A percentile compares a stretch with the other conserved stretches of the same genome.
Evolutionary conservation across 192 early-diverging fungal species (phyloP).

Genomic region (Entophlyctis luteolus): DNA sequence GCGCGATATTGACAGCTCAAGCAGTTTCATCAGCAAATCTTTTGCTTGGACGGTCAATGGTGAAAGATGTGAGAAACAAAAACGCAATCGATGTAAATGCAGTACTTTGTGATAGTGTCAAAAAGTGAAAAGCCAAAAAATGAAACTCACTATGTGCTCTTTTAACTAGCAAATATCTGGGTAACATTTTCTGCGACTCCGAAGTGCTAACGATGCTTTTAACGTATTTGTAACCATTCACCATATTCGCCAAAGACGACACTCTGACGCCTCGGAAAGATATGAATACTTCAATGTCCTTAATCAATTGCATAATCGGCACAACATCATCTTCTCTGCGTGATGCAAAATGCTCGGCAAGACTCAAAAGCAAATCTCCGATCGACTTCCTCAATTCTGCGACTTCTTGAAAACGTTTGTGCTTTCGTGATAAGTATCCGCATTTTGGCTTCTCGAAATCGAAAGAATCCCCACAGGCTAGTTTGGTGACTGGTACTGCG

Average conservation of each 20-base stretch:
- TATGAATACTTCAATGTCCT: slow-evolving; percentile 23
- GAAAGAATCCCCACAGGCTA: too few species aligned
- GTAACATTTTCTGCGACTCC: slow-evolving; percentile 13
- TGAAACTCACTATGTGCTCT: slow-evolving; percentile 9
- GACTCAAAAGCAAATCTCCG: slow-evolving; percentile 54
- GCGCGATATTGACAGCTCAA: slow-evolving; percentile 47
- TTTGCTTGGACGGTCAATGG: slow-evolving; percentile 9
- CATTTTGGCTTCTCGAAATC: background rate
- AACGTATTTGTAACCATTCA: slow-evolving; percentile 13
- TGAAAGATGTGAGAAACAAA: background rate
- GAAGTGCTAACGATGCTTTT: background rate
- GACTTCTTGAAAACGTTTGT: background rate
- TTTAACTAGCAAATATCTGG: slow-evolving; percentile 31
- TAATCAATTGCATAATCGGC: slow-evolving; percentile 67
- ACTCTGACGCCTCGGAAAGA: slow-evolving; percentile 10
- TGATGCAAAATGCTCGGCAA: slow-evolving; percentile 49
- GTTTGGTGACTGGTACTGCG: background rate
- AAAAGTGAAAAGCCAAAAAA: background rate
- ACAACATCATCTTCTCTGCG: slow-evolving; percentile 72
- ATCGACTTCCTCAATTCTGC: slow-evolving; percentile 15
- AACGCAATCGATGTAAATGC: slow-evolving; percentile 4
- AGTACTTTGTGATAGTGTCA: slow-evolving; percentile 11
- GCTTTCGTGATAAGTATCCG: background rate
- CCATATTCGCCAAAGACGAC: background rate
- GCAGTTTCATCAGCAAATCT: background rate